Conservation (phyloP, 331 rosid species). For the Ulmus americana region DNA sequence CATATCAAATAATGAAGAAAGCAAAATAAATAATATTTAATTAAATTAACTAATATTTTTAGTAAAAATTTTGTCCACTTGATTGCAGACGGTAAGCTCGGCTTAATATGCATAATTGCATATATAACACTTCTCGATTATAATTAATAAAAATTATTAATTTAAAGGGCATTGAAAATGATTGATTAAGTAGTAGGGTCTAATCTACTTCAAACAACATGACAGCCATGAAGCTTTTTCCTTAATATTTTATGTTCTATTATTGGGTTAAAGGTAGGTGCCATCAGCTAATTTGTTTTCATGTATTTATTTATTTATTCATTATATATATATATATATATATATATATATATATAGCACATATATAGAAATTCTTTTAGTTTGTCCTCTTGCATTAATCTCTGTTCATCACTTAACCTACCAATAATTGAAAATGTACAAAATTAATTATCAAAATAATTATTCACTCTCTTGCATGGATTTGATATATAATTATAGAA, state of each 20-base stretch:
- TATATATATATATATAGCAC: neutral
- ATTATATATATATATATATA: neutral
- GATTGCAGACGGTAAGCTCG: conserved; percentile 9
- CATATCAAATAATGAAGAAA: neutral
- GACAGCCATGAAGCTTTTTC: conserved; percentile 14
- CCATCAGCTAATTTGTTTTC: conserved; percentile 10
- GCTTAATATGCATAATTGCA: neutral
- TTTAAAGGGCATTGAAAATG: conserved; percentile 10
- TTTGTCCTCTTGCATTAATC: neutral
- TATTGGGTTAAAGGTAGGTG: conserved; percentile 21
- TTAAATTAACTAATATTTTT: neutral
- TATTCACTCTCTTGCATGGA: neutral
- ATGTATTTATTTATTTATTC: neutral
- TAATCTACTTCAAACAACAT: conserved; percentile 15
- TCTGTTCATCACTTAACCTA: conserved; percentile 2
- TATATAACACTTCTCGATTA: conserved; percentile 10
- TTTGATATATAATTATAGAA: conserved; percentile 1
- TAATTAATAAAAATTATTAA: neutral
- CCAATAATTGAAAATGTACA: neutral
- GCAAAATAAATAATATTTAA: neutral
- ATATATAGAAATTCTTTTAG: neutral
- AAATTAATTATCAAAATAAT: neutral
- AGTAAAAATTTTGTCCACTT: conserved; percentile 13
- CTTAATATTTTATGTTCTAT: conserved; percentile 16
- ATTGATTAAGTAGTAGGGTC: conserved; percentile 8